A percentile compares a stretch with the other conserved stretches of the same genome.
Evolutionary conservation across 2,329 filamentous ascomycete species (phyloP).

Genomic region (Hypoxylon sp.): DNA sequence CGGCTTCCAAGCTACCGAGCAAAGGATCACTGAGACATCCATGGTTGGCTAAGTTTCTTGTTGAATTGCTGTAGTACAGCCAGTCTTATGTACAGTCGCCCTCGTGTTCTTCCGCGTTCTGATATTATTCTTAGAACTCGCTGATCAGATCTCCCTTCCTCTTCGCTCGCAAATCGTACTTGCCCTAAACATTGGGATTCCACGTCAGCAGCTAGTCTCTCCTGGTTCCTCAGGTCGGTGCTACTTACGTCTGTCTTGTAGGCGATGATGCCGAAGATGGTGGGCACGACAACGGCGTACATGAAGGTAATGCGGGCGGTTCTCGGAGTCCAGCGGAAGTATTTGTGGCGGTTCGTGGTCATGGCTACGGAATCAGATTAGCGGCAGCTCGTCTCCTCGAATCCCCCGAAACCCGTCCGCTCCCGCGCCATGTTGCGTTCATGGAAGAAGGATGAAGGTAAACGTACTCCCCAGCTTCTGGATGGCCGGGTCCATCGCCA

Average conservation of each 20-base stretch:
- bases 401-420: not conserved
- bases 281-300: conserved; percentile 82
- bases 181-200: conserved; percentile 72
- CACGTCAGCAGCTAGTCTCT: conserved; percentile 10
- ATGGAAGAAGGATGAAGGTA: conserved; percentile 4
- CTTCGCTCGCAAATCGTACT: conserved; percentile 89
- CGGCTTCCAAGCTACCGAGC: not conserved
- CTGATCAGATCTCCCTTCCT: conserved; percentile 85
- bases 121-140: conserved; percentile 73
- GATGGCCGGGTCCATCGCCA: conserved; percentile 65
- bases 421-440: not conserved
- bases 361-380: conserved; percentile 72
- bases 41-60: conserved; percentile 34
- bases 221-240: not conserved
- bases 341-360: conserved; percentile 87
- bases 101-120: conserved; percentile 24
- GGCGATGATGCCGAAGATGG: conserved; percentile 77
- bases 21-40: not conserved
- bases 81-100: conserved; percentile 61
- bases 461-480: conserved; percentile 63
- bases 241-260: conserved; percentile 88
- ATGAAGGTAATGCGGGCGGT: conserved; percentile 85
- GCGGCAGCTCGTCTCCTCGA: not conserved
- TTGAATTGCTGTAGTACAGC: conserved; percentile 52
- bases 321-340: conserved; percentile 92